Evolutionary conservation across 306 rosid genomes (phyloP), one percentile per base, ranked within the genome.

Genomic region (Prunus campanulata): DNA sequence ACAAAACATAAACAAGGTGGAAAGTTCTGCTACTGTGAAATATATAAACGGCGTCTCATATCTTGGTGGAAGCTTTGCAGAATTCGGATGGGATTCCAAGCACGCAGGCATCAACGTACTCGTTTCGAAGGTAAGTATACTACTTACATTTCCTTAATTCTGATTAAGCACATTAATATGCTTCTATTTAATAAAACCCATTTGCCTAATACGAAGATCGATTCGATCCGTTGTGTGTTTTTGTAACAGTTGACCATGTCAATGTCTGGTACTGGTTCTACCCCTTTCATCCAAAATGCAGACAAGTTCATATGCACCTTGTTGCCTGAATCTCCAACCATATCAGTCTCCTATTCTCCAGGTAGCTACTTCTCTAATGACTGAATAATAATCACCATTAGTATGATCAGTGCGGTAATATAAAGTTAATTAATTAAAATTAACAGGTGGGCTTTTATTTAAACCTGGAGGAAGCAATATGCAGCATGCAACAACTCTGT

Each of bases 41-140:
- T 35, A 70, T 20, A 20, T 44, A 18, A 55, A 78, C 27, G 82
- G 82, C 15, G 18, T 29, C 16, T 13, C 47, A 16, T 35, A 15
- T 14, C 11, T 20, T 11, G 74, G 73, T 29, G 83, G 78, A 39
- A 29, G 68, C 51, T 66, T 79, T 56, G 42, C 74, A 12, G 74
- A 73, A 14, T 79, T 79, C 4, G 83, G 83, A 46, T 66, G 83
- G 83, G 83, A 79, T 44, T 19, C 83, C 8, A 79, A 79, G 74
- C 69, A 74, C 20, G 79, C 83, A 46, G 83, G 79, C 29, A 61
- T 74, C 18, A 74, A 67, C 20, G 65, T 74, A 46, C 83, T 79
- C 4, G 20, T 75, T 54, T 73, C 70, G 24, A 66, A 66, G 48
- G 83, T 79, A 74, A 42, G 20, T 13, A 22, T 35, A 29, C n/a